Evolutionary conservation across 169 alveolate species (phyloP).

Genomic region (Plasmodium coatneyi): DNA sequence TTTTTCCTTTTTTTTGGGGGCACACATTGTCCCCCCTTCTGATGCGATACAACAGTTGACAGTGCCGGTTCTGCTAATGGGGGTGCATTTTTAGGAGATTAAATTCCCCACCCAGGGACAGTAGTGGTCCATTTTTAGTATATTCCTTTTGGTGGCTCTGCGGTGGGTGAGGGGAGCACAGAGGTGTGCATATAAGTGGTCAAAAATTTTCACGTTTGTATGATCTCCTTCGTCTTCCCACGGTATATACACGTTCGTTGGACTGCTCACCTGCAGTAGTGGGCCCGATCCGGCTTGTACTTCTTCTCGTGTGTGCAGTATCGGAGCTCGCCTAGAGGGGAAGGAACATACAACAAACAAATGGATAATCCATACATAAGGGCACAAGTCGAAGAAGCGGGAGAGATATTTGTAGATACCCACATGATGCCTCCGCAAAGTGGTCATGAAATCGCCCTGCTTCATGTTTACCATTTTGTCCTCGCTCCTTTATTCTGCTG

Average conservation of each 20-base stretch:
- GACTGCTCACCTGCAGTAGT: conserved; percentile 84
- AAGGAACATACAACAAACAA: background rate
- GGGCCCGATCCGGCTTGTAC: conserved; percentile 90
- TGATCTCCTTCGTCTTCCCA: background rate
- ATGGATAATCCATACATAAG: background rate
- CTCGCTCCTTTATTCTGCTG: conserved; percentile 51
- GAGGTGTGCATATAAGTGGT: background rate
- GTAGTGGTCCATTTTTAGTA: conserved; percentile 92
- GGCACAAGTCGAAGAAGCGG: background rate
- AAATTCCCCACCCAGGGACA: conserved; percentile 89
- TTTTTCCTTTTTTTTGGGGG: background rate
- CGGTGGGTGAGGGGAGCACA: background rate
- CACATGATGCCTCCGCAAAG: background rate
- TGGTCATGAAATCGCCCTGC: background rate
- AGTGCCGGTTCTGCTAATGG: background rate
- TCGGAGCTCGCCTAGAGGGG: conserved; percentile 59
- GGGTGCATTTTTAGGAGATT: background rate
- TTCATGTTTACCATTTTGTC: conserved; percentile 4
- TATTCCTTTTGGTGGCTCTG: conserved; percentile 84
- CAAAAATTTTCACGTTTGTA: background rate
- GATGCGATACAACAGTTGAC: background rate
- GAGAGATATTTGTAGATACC: background rate
- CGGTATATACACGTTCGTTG: no score
- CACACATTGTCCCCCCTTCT: background rate
- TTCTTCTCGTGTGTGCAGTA: conserved; percentile 73